Base-by-base conservation (phyloP, 2,329 filamentous ascomycete genomes). In the Hypoxylon sp. region DNA sequence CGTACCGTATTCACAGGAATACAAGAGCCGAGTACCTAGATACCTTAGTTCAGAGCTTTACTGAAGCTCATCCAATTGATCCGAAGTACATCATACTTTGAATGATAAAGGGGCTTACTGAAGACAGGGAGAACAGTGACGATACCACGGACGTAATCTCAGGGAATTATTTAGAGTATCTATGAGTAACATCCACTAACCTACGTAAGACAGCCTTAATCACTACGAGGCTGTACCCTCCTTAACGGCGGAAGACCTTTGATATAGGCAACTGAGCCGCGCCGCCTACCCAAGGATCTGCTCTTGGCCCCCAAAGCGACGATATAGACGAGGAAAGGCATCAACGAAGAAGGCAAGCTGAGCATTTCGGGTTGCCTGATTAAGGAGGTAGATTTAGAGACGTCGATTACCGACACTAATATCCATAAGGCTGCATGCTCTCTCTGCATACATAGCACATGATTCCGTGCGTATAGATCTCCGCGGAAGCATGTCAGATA, bases 341-440 rank as follows among this genome's bases (percentile, higher is more conserved):
- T 11, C 8, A 41, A 21, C 16, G 16, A 41, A 9, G 16, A 41
- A 21, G 16, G 37, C 7, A 41, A 41, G 37, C 37, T 41, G 37
- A 41, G 9, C 5, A 5, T 21, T 16, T 41, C 16, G 37, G 37
- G 2, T 41, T 41, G 16, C 37, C 16, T 21, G n/a, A 21, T 41
- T 2, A 41, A 21, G 37, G 11, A 41, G 37, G 16, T 21, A 21
- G 16, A 39, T 7, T 5, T 39, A 3, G 37, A 21, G 37, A 41
- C 21, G 8, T 41, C 11, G 37, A 41, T 47, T 16, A 30, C 45
- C 25, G 5, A 27, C 45, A 9, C 21, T 11, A 27, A 47, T 27
- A 30, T 47, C 45, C 14, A 7, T 27, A 32, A 52, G 48, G 48
- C 48, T 52, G 16, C 37, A 41, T 41, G 16, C 34, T n/a, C 32